These are phyloP conservation scores for Litchi chinensis DNA, from an alignment of 345 rosid species.

Conservation along the genomic window DNA sequence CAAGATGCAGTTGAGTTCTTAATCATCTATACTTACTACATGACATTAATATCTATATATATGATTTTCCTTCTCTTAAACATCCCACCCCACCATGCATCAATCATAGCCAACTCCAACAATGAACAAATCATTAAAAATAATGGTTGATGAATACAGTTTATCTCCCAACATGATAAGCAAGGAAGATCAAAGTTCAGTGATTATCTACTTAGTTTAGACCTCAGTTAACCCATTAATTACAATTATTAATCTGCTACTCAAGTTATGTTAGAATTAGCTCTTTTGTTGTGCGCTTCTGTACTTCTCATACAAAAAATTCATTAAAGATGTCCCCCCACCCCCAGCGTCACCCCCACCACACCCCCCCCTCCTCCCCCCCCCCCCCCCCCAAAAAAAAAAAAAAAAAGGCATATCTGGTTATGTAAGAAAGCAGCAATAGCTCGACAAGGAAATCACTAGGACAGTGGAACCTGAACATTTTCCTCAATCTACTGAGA, in stretches of 20 bases:
- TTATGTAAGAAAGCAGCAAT: not conserved
- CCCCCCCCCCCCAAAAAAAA: too few relatives aligned
- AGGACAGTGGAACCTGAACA: not conserved
- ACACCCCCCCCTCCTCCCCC: too few relatives aligned
- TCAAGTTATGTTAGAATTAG: not conserved
- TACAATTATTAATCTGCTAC: not conserved
- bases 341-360: too few relatives aligned
- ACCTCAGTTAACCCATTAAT: not conserved
- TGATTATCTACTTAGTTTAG: not conserved
- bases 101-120: not conserved
- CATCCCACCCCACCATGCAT: not conserved
- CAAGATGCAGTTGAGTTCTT: not conserved
- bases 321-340: too few relatives aligned
- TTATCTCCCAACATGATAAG: not conserved
- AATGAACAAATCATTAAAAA: not conserved
- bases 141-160: not conserved
- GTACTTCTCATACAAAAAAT: too few relatives aligned
- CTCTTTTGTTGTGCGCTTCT: not conserved
- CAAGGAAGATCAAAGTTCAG: not conserved
- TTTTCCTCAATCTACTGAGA: not conserved
- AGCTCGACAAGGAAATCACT: not conserved
- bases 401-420: not conserved
- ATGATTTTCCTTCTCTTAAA: not conserved
- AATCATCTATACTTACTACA: not conserved
- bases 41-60: not conserved